phyloP scores from a whole-genome alignment of 2,329 filamentous ascomycete species.

The Cryphonectria parasitica region DNA sequence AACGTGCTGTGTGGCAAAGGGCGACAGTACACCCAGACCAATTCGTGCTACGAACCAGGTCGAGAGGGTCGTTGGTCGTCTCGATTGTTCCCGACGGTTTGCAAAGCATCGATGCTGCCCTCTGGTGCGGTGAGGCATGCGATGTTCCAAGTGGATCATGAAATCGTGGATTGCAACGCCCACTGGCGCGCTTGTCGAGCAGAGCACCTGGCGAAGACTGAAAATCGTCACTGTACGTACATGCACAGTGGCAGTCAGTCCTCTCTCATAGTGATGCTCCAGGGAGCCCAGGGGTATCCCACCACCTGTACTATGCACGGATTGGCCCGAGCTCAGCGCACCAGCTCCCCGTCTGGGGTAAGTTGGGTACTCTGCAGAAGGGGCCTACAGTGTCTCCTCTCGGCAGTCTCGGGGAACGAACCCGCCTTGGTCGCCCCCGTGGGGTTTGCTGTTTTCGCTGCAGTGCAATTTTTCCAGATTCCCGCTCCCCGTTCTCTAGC shows the following conservation, averaged over 20 bases:
- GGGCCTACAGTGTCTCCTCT: background rate
- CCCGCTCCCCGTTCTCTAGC: background rate
- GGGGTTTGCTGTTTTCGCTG: background rate
- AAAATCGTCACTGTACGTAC: background rate
- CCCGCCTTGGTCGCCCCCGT: background rate
- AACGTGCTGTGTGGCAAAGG: background rate
- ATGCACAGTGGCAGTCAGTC: background rate
- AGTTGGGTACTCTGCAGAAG: background rate
- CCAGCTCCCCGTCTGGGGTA: conserved; percentile 2
- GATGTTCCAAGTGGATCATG: background rate
- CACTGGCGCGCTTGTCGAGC: background rate
- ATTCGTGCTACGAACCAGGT: background rate
- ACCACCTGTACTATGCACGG: background rate
- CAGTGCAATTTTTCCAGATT: background rate
- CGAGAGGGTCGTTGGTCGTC: background rate
- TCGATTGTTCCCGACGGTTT: background rate
- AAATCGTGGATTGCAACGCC: background rate
- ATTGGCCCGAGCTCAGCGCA: conserved; percentile 2
- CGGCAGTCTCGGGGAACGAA: background rate
- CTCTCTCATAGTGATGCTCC: background rate
- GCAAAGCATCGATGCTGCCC: background rate
- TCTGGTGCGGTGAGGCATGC: background rate
- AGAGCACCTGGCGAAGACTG: background rate
- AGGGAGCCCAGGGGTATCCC: background rate
- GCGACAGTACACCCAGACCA: conserved; percentile 12